These are phyloP conservation scores for Ilyonectria sp. DNA, from an alignment of 2,329 filamentous ascomycete genomes.

Conservation along the genomic window DNA sequence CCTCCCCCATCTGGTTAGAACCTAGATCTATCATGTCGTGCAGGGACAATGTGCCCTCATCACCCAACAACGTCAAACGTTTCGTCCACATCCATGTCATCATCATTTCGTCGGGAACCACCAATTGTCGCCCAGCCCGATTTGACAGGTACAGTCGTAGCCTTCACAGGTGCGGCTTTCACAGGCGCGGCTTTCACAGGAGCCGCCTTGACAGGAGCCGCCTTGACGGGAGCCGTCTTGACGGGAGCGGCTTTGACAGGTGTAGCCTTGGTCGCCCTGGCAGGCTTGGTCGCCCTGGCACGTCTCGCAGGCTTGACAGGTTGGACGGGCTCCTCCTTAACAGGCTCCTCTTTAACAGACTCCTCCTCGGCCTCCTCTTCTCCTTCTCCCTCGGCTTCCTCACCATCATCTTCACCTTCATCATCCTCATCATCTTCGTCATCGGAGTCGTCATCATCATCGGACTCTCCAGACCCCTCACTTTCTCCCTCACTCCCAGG, in stretches of 20 bases:
- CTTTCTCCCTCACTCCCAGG: slow-evolving; percentile 74
- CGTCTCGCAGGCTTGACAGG: slow-evolving; percentile 18
- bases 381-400: slow-evolving; percentile 50
- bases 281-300: slow-evolving; percentile 6
- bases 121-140: slow-evolving; percentile 52
- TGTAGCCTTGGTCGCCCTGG: slow-evolving; percentile 13
- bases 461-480: slow-evolving; percentile 70
- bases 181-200: slow-evolving; percentile 3
- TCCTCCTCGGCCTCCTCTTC: slow-evolving; percentile 43
- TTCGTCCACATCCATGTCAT: slow-evolving; percentile 52
- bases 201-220: slow-evolving; percentile 8
- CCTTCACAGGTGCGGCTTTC: slow-evolving; percentile 8
- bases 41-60: background rate
- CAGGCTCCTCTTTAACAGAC: slow-evolving; percentile 36
- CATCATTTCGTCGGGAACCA: slow-evolving; percentile 40
- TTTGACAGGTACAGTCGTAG: slow-evolving; percentile 42
- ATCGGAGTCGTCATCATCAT: slow-evolving; percentile 63
- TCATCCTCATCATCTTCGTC: slow-evolving; percentile 59
- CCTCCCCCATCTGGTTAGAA: background rate
- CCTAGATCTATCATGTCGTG: slow-evolving; percentile 34
- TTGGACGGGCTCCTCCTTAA: slow-evolving; percentile 31
- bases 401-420: slow-evolving; percentile 56
- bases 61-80: slow-evolving; percentile 53
- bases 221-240: slow-evolving; percentile 8
- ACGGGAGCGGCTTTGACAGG: slow-evolving; percentile 9